phyloP scores from a whole-genome alignment of 345 rosid genomes.

The Zanthoxylum bungeanum region DNA sequence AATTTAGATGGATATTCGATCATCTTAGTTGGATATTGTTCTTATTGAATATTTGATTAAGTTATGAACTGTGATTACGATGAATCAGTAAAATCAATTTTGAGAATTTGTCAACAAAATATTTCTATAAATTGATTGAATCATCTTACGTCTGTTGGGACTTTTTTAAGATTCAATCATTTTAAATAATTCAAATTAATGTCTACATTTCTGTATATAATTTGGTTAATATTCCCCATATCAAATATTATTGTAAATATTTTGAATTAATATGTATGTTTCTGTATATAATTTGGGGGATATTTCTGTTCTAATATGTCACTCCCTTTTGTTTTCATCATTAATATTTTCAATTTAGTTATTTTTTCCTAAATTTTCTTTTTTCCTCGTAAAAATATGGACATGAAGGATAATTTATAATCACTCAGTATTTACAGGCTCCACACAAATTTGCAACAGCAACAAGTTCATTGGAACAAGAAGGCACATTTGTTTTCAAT shows the following conservation, averaged over 20 bases:
- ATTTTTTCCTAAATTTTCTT: too few relatives aligned
- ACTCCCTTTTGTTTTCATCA: neutral
- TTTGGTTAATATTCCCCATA: too few relatives aligned
- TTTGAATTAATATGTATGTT: neutral
- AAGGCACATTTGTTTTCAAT: too few relatives aligned
- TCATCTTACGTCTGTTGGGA: neutral
- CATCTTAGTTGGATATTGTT: neutral
- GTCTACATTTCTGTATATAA: neutral
- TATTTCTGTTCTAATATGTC: too few relatives aligned
- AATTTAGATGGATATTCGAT: constrained; percentile 6
- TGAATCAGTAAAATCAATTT: constrained; percentile 3
- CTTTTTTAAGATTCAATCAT: neutral
- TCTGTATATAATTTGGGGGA: neutral
- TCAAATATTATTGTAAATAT: too few relatives aligned
- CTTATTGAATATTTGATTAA: neutral
- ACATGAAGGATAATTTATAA: too few relatives aligned
- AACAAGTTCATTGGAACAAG: too few relatives aligned
- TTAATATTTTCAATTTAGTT: neutral
- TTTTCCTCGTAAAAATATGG: too few relatives aligned
- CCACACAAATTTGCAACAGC: too few relatives aligned
- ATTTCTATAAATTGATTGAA: too few relatives aligned
- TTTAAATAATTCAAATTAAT: too few relatives aligned
- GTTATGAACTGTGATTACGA: neutral
- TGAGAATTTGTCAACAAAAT: neutral
- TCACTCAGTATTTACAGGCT: too few relatives aligned